Evolutionary conservation across 1,139 yeast species (phyloP), one percentile per base, ranked within the genome.

Genomic region (Candida sanyaensis): DNA sequence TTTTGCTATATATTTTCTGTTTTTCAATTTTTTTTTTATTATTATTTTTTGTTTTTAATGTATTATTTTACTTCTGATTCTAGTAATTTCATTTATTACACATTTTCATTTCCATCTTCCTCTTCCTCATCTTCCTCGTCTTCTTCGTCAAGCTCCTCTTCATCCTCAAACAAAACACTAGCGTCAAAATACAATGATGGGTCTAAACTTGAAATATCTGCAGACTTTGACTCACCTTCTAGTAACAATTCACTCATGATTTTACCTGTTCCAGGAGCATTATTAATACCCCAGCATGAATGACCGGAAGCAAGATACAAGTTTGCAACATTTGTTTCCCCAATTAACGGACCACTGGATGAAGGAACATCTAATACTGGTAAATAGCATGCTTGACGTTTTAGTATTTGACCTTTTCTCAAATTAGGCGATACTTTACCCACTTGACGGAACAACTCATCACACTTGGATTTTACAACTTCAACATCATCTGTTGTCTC

Each of bases 241-340:
- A 92, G 68, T 43, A 93, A 68, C 48, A 93, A 63, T 67, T 93
- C 98, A 56, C 96, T 84, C 87, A 93, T 81, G 42, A 93, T 79
- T 61, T 90, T 85, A 17, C 99, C 99, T 1, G 98, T 91, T 4
- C 89, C 98, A 1, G 98, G 98, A 0, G 97, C 97, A 66, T 93
- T 92, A 68, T 93, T 93, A 54, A 93, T 93, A 24, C 99, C 99
- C 99, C 99, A 93, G 69, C 98, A 93, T 21, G 96, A 86, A 66
- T 93, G 99, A 1, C 98, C 99, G 17, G 95, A 82, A 3, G 97
- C 96, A 50, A 93, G 69, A 58, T 73, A 88, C 53, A 93, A 71
- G 54, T 86, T 86, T 27, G 80, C 82, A 17, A 90, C 93, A 60
- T 91, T 90, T 0, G 98, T 92, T 60, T 88, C 92, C 42, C 99